phyloP scores from a whole-genome alignment of 2,329 filamentous ascomycete species.

The Xylariaceae sp. region DNA sequence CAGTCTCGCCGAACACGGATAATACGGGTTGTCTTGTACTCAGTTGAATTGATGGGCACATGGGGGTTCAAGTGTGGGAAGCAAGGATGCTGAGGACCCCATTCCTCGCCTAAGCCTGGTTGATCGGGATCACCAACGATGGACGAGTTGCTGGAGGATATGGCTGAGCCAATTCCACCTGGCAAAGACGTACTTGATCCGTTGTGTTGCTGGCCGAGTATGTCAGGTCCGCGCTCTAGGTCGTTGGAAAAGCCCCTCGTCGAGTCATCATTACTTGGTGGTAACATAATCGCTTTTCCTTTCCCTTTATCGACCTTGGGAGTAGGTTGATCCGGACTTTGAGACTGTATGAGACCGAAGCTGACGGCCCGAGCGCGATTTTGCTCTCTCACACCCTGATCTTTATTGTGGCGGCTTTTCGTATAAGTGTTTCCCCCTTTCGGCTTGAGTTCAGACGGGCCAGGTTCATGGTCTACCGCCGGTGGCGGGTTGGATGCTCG shows the following conservation, averaged over 20 bases:
- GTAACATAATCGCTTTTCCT: constrained; percentile 54
- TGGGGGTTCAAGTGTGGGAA: constrained; percentile 94
- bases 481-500: constrained; percentile 42
- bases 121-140: constrained; percentile 68
- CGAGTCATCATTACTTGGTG: constrained; percentile 43
- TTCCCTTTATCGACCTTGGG: constrained; percentile 56
- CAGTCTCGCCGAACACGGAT: constrained; percentile 93
- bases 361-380: constrained; percentile 35
- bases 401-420: constrained; percentile 37
- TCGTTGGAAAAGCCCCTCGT: constrained; percentile 54
- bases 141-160: constrained; percentile 64
- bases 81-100: constrained; percentile 93
- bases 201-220: constrained; percentile 48
- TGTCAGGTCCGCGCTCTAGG: constrained; percentile 60
- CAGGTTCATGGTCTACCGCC: constrained; percentile 33
- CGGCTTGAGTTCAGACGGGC: constrained; percentile 32
- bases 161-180: constrained; percentile 57
- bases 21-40: constrained; percentile 81
- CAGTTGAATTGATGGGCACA: constrained; percentile 75
- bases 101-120: constrained; percentile 74
- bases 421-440: constrained; percentile 28
- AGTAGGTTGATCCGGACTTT: constrained; percentile 27
- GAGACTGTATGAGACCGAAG: constrained; percentile 38
- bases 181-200: constrained; percentile 55
- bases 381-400: constrained; percentile 39